Base-by-base conservation (phyloP, 2,329 filamentous ascomycete genomes). In the Penicillium vulpinum region DNA sequence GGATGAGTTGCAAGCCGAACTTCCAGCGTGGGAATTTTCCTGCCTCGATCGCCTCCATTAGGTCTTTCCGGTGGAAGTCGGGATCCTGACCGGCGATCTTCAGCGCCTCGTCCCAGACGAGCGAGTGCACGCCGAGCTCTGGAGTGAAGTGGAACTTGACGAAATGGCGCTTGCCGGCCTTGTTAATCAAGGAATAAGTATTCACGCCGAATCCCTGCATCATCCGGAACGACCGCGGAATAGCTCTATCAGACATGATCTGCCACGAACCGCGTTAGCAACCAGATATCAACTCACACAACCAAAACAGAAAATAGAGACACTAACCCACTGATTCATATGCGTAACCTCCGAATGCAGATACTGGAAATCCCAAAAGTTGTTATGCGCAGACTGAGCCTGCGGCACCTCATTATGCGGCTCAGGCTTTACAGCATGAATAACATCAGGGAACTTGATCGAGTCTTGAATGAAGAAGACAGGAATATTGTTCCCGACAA, bases 41-140 rank as follows among this genome's bases (percentile, higher is more conserved):
- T 16, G 79, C 85, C 13, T 88, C 85, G 50, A 94, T 93, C 6
- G 90, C 89, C 58, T 89, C 85, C 67, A 81, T 82, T 0, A 94
- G 78, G 62, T 93, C 90, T 71, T 90, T 91, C 56, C 89, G 85
- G 64, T 93, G 90, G 77, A 91, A 93, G 59, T 94, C 90, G 0
- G 90, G 89, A 57, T 93, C 88, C 65, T 90, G 86, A 0, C 88
- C 88, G 11, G 78, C 81, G 1, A 92, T 77, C 77, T 92, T 92
- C 49, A 92, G 75, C 0, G 89, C 88, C 70, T 93, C 90, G 50
- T 93, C 90, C 73, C 73, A 72, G 13, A 73, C 66, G 3, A 73
- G 56, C 0, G 70, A 72, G 49, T 73, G 72, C 9, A 73, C 70
- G 9, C 72, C 72, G 16, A 74, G 56, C 39, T 72, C 66, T 2